Conservation (phyloP, 257 asterid species). For the Osmanthus fragrans region DNA sequence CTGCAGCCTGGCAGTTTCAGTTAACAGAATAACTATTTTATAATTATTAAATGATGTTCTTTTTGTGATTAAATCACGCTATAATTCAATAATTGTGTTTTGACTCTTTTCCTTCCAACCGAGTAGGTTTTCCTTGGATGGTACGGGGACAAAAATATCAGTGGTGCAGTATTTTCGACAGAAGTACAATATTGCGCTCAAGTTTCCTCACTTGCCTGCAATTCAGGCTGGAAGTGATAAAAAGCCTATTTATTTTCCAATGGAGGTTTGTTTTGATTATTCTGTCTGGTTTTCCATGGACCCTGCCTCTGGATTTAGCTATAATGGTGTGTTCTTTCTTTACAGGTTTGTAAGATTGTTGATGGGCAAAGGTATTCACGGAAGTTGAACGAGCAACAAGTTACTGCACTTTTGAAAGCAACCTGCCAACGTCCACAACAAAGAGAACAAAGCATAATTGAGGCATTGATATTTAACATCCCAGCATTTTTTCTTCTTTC, state of each 20-base stretch:
- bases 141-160: slow-evolving; percentile 29
- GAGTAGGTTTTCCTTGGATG: slow-evolving; percentile 59
- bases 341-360: slow-evolving; percentile 54
- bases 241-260: slow-evolving; percentile 61
- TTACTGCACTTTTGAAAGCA: slow-evolving; percentile 55
- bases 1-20: background rate
- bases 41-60: background rate
- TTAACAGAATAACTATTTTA: background rate
- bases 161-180: slow-evolving; percentile 53
- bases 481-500: no score
- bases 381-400: slow-evolving; percentile 63
- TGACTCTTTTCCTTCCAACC: background rate
- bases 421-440: slow-evolving; percentile 65
- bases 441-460: slow-evolving; percentile 27
- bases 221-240: slow-evolving; percentile 61
- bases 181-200: slow-evolving; percentile 37
- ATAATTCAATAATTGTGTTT: background rate
- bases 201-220: slow-evolving; percentile 52
- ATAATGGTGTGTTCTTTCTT: background rate
- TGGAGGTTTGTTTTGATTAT: slow-evolving; percentile 58
- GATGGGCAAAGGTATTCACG: slow-evolving; percentile 58
- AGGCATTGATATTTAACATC: slow-evolving; percentile 30
- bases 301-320: background rate
- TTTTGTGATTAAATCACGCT: background rate
- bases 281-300: background rate